Percentiles rank a stretch among this genome's conserved stretches.
phyloP scores from a whole-genome alignment of 345 rosid species.

The Eucalyptus coolabah region DNA sequence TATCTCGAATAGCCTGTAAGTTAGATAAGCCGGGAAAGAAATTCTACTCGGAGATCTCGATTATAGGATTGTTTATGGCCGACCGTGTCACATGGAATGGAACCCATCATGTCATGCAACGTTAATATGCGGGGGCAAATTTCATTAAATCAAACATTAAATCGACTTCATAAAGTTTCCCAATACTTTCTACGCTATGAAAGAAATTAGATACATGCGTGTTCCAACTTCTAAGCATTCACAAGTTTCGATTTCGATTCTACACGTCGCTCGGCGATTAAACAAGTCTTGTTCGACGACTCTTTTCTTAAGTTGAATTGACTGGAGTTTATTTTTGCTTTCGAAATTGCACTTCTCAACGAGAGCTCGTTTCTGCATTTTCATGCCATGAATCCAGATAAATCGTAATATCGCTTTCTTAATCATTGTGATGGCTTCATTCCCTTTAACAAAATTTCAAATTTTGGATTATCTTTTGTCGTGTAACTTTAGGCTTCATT shows the following conservation, averaged over 20 bases:
- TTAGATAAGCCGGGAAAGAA: neutral
- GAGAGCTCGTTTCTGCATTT: rapidly evolving
- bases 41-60: neutral
- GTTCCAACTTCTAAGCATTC: too few species aligned
- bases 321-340: too few species aligned
- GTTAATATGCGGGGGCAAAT: too few species aligned
- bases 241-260: neutral
- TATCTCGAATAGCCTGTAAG: neutral
- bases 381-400: too few species aligned
- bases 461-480: too few species aligned
- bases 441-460: too few species aligned
- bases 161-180: too few species aligned
- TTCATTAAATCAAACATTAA: too few species aligned
- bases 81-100: neutral
- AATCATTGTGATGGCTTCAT: neutral
- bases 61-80: neutral
- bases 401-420: neutral
- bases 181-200: too few species aligned
- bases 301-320: neutral
- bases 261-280: neutral
- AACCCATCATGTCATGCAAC: neutral
- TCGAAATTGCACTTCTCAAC: neutral
- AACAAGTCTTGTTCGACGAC: too few species aligned
- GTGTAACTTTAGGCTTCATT: too few species aligned
- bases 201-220: neutral